A percentile compares a stretch with the other conserved stretches of the same genome.
phyloP scores from a whole-genome alignment of 257 asterid species.

The Coffea eugenioides region DNA sequence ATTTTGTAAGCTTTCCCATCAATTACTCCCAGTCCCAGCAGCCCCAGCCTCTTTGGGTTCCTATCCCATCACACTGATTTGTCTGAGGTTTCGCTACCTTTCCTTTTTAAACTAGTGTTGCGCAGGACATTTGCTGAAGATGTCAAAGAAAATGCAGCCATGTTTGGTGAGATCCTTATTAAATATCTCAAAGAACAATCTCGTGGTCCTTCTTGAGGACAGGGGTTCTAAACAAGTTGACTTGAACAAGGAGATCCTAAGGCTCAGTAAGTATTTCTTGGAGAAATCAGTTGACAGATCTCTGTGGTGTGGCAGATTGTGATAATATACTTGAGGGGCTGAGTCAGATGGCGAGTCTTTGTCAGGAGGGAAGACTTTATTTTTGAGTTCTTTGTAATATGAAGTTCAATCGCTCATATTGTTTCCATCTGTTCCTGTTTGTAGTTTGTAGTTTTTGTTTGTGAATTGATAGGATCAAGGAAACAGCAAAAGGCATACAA shows the following conservation, averaged over 20 bases:
- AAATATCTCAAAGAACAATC: constrained; percentile 5
- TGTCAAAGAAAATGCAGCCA: neutral
- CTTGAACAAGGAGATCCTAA: constrained; percentile 72
- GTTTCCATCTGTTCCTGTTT: no score
- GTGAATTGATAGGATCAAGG: no score
- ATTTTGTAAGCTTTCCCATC: no score
- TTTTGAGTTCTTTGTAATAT: no score
- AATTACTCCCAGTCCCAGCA: constrained; percentile 1
- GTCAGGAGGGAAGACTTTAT: neutral
- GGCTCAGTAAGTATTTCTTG: constrained; percentile 64
- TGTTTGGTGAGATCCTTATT: constrained; percentile 52
- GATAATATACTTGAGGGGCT: constrained; percentile 80
- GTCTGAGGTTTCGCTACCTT: constrained; percentile 19
- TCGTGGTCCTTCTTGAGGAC: constrained; percentile 54
- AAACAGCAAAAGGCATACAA: no score
- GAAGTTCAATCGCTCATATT: no score
- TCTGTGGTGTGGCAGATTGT: constrained; percentile 67
- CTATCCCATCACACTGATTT: constrained; percentile 32
- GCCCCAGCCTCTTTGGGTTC: constrained; percentile 24
- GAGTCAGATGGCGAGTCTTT: constrained; percentile 63
- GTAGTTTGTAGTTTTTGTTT: no score
- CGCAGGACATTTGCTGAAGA: constrained; percentile 12
- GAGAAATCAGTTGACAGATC: constrained; percentile 64
- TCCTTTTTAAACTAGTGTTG: neutral
- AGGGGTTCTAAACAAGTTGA: constrained; percentile 78